Conservation (phyloP, 2,329 filamentous ascomycete species). For the Fusarium abutilonis region DNA sequence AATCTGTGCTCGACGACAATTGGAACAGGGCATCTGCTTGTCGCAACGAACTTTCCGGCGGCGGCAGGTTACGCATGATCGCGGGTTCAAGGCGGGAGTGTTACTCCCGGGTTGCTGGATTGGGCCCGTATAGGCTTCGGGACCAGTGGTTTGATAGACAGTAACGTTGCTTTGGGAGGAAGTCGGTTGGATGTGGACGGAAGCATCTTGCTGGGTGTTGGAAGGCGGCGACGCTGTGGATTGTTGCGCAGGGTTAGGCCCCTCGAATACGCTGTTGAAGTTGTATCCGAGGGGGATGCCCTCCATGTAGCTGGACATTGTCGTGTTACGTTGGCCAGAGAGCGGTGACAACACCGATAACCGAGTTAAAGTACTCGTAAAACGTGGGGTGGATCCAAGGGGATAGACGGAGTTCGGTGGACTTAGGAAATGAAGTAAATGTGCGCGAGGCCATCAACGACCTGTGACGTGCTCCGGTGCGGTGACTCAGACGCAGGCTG, state of each 20-base stretch:
- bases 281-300: constrained; percentile 38
- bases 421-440: constrained; percentile 12
- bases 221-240: constrained; percentile 41
- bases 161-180: constrained; percentile 50
- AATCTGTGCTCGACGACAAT: constrained; percentile 75
- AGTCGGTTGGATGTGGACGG: constrained; percentile 27
- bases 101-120: constrained; percentile 50
- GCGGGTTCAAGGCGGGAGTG: constrained; percentile 55
- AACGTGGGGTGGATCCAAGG: constrained; percentile 19
- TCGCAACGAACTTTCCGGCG: constrained; percentile 79
- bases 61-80: constrained; percentile 62
- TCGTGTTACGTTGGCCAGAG: constrained; percentile 30
- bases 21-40: constrained; percentile 79
- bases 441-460: constrained; percentile 29
- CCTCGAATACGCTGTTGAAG: constrained; percentile 42
- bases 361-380: constrained; percentile 9
- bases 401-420: constrained; percentile 20
- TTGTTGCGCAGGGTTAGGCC: constrained; percentile 35
- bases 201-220: constrained; percentile 35
- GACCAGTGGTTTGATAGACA: constrained; percentile 54
- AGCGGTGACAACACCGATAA: constrained; percentile 2
- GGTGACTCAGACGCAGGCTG: constrained; percentile 1
- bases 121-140: constrained; percentile 52
- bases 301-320: constrained; percentile 41
- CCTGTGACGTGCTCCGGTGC: constrained; percentile 9